These are phyloP conservation scores for Umbilicus rupestris DNA, from an alignment of 164 flowering plant species.

Conservation along the genomic window DNA sequence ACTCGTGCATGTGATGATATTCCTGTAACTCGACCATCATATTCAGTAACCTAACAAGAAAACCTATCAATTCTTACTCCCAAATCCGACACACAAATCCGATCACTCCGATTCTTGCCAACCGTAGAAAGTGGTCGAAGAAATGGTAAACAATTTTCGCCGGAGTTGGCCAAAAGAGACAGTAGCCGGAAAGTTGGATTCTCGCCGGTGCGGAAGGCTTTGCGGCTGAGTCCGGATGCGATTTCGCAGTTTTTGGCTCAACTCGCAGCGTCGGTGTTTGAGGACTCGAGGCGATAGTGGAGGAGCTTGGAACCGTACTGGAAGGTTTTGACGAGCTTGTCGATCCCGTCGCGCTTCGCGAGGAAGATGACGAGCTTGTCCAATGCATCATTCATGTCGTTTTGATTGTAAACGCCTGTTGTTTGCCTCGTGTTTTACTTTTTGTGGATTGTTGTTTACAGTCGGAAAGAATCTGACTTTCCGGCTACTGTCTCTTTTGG, in stretches of 20 bases:
- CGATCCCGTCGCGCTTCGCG: conserved; percentile 95
- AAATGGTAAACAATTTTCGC: conserved; percentile 97
- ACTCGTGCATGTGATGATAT: too few species aligned
- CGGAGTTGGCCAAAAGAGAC: conserved; percentile 57
- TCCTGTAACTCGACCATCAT: too few species aligned
- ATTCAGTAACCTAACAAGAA: too few species aligned
- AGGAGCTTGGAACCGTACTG: conserved; percentile 89
- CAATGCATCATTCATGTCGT: conserved; percentile 57
- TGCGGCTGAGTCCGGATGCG: conserved; percentile 80
- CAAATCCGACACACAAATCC: too few species aligned
- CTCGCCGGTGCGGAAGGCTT: conserved; percentile 76
- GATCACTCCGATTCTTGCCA: conserved; percentile 70
- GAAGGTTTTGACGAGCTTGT: conserved; percentile 96
- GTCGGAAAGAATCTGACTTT: too few species aligned
- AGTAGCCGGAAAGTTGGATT: conserved; percentile 40
- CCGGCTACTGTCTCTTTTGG: too few species aligned
- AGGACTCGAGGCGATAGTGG: conserved; percentile 53
- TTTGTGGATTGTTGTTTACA: not conserved
- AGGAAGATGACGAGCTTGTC: conserved; percentile 90
- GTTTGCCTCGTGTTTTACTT: not conserved
- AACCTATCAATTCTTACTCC: too few species aligned
- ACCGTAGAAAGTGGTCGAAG: conserved; percentile 84
- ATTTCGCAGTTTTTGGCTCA: conserved; percentile 73
- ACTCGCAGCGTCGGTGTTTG: conserved; percentile 35
- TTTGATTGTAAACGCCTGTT: not conserved